phyloP scores from a whole-genome alignment of 1,284 basidiomycete genomes.

The Microbotryum saponariae region DNA sequence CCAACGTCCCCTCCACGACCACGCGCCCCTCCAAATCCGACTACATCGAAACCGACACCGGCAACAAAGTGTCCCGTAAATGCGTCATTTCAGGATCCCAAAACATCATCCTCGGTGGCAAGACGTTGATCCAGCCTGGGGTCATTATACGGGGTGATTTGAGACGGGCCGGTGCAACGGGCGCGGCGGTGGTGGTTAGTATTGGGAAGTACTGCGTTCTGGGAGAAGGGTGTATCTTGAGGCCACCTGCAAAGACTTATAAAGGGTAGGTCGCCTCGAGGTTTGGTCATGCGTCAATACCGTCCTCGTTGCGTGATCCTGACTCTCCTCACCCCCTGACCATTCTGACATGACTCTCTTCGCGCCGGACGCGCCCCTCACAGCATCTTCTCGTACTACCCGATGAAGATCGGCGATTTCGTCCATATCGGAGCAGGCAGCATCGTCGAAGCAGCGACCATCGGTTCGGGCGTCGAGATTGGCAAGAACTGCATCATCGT shows the following conservation, averaged over 20 bases:
- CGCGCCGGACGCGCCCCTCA: slow-evolving; percentile 5
- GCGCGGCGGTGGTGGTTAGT: slow-evolving; percentile 80
- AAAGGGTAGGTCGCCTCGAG: slow-evolving; percentile 47
- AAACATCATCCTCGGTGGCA: slow-evolving; percentile 94
- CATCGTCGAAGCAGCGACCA: slow-evolving; percentile 86
- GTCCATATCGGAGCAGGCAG: slow-evolving; percentile 82
- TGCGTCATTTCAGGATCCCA: slow-evolving; percentile 89
- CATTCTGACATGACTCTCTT: neutral
- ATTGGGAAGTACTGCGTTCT: slow-evolving; percentile 88
- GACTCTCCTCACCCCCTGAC: neutral
- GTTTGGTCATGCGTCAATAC: neutral
- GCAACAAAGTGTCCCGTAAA: slow-evolving; percentile 86
- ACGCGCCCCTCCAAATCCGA: slow-evolving; percentile 2
- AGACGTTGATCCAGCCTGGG: slow-evolving; percentile 84
- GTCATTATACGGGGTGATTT: slow-evolving; percentile 86
- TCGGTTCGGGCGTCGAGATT: slow-evolving; percentile 90
- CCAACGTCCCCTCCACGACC: too few relatives aligned
- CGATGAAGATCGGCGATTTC: slow-evolving; percentile 91
- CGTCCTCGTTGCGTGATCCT: neutral
- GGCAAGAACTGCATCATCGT: slow-evolving; percentile 93
- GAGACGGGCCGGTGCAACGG: slow-evolving; percentile 39
- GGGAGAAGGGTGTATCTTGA: slow-evolving; percentile 78
- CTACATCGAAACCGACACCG: slow-evolving; percentile 52
- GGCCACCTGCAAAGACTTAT: slow-evolving; percentile 76
- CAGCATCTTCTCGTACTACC: slow-evolving; percentile 86